Percentiles rank a stretch among this genome's conserved stretches.
phyloP scores from a whole-genome alignment of 306 rosid genomes.

The Vigna mungo region DNA sequence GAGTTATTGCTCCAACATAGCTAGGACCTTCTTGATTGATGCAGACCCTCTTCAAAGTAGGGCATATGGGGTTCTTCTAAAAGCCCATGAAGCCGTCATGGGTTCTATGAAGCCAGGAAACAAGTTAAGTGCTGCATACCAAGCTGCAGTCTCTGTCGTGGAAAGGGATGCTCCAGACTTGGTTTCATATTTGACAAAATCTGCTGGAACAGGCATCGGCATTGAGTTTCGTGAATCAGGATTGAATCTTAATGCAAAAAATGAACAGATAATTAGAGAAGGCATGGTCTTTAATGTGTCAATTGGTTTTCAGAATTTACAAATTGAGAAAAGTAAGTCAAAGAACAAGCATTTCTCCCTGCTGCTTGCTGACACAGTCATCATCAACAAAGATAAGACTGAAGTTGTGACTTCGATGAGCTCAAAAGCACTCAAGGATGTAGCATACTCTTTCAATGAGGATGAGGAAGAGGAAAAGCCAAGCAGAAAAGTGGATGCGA shows the following conservation, averaged over 20 bases:
- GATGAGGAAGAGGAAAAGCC: conserved; percentile 79
- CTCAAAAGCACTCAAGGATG: conserved; percentile 79
- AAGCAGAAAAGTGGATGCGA: conserved; percentile 48
- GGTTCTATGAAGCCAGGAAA: conserved; percentile 76
- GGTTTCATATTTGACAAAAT: conserved; percentile 71
- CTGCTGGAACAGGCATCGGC: conserved; percentile 94
- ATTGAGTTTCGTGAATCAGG: conserved; percentile 98
- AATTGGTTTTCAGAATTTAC: conserved; percentile 87
- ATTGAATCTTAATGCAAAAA: conserved; percentile 82
- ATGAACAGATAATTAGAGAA: conserved; percentile 71
- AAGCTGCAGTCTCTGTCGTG: conserved; percentile 80
- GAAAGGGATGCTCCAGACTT: conserved; percentile 89
- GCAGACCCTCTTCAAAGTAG: conserved; percentile 84
- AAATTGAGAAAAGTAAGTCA: conserved; percentile 53
- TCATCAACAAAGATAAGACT: conserved; percentile 67
- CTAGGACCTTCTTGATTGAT: conserved; percentile 89
- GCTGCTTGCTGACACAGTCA: conserved; percentile 86
- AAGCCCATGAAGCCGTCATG: conserved; percentile 85
- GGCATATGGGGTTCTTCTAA: conserved; percentile 86
- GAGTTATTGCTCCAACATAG: conserved; percentile 91
- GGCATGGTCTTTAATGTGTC: conserved; percentile 95
- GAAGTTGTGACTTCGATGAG: conserved; percentile 72
- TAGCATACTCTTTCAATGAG: conserved; percentile 93
- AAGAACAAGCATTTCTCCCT: conserved; percentile 71
- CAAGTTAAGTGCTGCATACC: conserved; percentile 71